Conservation (phyloP, 2,329 filamentous ascomycete species). For the Sclerotinia borealis region DNA sequence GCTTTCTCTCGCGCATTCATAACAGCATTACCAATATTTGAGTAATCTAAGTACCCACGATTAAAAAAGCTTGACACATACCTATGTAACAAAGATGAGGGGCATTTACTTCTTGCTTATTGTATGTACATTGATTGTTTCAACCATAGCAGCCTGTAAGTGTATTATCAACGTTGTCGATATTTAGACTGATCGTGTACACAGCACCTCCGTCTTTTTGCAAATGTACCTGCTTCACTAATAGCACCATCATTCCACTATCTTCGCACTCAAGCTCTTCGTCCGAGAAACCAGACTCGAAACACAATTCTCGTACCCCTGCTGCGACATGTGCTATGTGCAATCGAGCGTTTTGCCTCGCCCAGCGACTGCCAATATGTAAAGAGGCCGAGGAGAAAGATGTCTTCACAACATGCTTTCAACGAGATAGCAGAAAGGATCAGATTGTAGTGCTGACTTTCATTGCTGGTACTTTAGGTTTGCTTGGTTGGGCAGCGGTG, state of each 20-base stretch:
- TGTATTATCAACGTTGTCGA: background rate
- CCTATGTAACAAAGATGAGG: background rate
- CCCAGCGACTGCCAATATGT: conserved; percentile 55
- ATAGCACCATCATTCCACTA: conserved; percentile 61
- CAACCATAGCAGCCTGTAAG: conserved; percentile 27
- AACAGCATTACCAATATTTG: background rate
- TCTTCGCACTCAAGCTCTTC: conserved; percentile 31
- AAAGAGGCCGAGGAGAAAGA: conserved; percentile 55
- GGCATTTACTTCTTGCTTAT: conserved; percentile 1
- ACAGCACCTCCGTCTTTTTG: conserved; percentile 58
- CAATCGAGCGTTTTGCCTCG: conserved; percentile 59
- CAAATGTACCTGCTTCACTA: conserved; percentile 66
- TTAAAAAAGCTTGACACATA: background rate
- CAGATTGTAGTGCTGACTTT: conserved; percentile 61
- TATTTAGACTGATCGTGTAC: conserved; percentile 20
- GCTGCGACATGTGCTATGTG: conserved; percentile 52
- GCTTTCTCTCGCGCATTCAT: background rate
- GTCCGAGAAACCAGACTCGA: conserved; percentile 17
- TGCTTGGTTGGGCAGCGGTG: conserved; percentile 55
- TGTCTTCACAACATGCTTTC: conserved; percentile 57
- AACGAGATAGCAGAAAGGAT: conserved; percentile 62
- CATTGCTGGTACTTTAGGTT: conserved; percentile 50
- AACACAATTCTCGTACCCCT: conserved; percentile 29
- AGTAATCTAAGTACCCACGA: background rate
- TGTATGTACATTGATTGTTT: conserved; percentile 22